Percentiles rank a stretch among this genome's conserved stretches.
phyloP scores from a whole-genome alignment of 495 filamentous ascomycete genomes.

The Daldinia childiae region DNA sequence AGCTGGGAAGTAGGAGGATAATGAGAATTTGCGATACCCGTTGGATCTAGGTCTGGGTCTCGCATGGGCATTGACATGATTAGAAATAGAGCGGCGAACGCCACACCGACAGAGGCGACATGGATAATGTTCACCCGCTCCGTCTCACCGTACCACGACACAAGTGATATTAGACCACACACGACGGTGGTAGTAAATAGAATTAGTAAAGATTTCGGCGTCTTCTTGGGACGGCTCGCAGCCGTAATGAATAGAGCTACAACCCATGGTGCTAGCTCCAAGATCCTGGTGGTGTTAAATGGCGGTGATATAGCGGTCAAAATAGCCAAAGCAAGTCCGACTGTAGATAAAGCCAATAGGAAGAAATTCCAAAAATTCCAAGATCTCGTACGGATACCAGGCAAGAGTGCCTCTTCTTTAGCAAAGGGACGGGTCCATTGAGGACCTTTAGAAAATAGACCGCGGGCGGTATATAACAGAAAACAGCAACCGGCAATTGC shows the following conservation, averaged over 20 bases:
- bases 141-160: conserved; percentile 42
- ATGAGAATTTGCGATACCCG: conserved; percentile 69
- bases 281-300: conserved; percentile 25
- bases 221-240: conserved; percentile 58
- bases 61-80: conserved; percentile 79
- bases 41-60: conserved; percentile 63
- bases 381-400: conserved; percentile 21
- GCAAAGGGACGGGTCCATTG: conserved; percentile 48
- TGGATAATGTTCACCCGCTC: conserved; percentile 50
- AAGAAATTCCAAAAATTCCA: conserved; percentile 43
- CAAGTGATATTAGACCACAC: conserved; percentile 50
- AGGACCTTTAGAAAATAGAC: conserved; percentile 37
- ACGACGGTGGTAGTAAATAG: conserved; percentile 48
- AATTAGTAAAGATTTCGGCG: conserved; percentile 54
- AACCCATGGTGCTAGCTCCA: conserved; percentile 53
- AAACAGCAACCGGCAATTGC: conserved; percentile 37
- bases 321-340: conserved; percentile 42
- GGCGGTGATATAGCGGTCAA: conserved; percentile 33
- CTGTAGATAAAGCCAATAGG: conserved; percentile 29
- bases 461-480: conserved; percentile 37
- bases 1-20: conserved; percentile 64
- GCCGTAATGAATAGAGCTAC: conserved; percentile 56
- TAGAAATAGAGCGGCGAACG: conserved; percentile 56
- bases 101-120: conserved; percentile 54
- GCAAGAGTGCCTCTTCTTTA: conserved; percentile 33